Conservation (phyloP, 1,284 basidiomycete species). For the Ustilago tritici region DNA sequence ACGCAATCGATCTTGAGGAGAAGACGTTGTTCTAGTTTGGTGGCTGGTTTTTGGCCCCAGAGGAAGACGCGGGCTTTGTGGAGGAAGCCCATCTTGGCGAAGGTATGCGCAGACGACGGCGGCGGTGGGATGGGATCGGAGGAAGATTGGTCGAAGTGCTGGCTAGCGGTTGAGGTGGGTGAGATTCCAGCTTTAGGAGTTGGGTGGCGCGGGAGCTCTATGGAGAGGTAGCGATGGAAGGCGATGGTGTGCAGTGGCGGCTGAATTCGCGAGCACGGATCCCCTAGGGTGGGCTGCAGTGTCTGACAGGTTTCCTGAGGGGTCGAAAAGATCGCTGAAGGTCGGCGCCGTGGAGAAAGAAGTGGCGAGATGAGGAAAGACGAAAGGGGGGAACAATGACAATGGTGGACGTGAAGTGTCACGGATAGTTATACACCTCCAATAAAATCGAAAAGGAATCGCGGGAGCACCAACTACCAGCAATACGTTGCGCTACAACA, state of each 20-base stretch:
- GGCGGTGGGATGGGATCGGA: background rate
- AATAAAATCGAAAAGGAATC: background rate
- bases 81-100: slow-evolving; percentile 31
- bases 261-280: background rate
- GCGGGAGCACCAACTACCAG: background rate
- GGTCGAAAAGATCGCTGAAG: background rate
- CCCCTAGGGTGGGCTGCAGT: background rate
- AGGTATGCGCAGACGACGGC: background rate
- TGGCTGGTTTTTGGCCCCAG: slow-evolving; percentile 47
- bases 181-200: background rate
- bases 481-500: background rate
- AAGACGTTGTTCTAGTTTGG: slow-evolving; percentile 38
- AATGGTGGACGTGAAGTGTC: background rate
- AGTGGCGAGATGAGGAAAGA: background rate
- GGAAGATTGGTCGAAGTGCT: background rate
- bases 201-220: background rate
- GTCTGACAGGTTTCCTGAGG: background rate
- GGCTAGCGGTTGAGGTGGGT: background rate
- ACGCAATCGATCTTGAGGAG: slow-evolving; percentile 53
- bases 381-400: background rate
- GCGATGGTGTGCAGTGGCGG: background rate
- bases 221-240: background rate
- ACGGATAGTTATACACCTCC: background rate
- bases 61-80: slow-evolving; percentile 42
- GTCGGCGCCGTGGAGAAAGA: background rate